Percentiles rank a stretch among this genome's conserved stretches.
Conservation (phyloP, 2,329 filamentous ascomycete genomes). For the Ophiosphaerella narmari region DNA sequence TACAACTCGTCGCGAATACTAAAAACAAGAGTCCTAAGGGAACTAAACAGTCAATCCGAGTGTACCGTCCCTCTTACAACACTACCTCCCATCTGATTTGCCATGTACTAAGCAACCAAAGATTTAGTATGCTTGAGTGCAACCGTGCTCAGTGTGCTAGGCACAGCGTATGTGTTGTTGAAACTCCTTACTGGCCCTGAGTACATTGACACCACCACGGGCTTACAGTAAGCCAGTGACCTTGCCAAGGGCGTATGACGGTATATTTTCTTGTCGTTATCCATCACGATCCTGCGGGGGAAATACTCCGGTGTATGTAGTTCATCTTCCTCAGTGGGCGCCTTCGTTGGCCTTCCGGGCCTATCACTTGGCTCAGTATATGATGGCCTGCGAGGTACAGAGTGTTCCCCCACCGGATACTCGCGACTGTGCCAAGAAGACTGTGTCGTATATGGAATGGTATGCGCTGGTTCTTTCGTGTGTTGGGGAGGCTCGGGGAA, state of each 20-base stretch:
- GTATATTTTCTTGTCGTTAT: neutral
- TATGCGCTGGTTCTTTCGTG: too few relatives aligned
- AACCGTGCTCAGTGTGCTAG: constrained; percentile 1
- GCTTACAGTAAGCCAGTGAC: constrained; percentile 5
- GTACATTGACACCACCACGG: constrained; percentile 7
- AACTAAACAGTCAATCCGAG: neutral
- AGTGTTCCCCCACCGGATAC: neutral
- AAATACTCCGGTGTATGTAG: neutral
- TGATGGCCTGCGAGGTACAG: neutral
- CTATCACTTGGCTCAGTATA: neutral
- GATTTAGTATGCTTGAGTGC: constrained; percentile 1
- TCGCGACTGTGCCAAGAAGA: too few relatives aligned
- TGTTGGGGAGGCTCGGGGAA: too few relatives aligned
- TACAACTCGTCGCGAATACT: neutral
- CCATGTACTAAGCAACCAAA: too few relatives aligned
- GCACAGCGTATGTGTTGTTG: neutral
- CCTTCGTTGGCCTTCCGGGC: neutral
- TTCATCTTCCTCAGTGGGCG: neutral
- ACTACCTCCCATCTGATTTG: too few relatives aligned
- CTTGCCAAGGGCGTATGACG: neutral
- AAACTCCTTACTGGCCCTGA: neutral
- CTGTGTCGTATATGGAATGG: too few relatives aligned
- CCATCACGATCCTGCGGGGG: neutral
- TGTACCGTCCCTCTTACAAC: too few relatives aligned
- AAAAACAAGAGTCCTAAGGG: neutral